Conservation (phyloP, 1,139 yeast species). For the Taphrina sp. region DNA sequence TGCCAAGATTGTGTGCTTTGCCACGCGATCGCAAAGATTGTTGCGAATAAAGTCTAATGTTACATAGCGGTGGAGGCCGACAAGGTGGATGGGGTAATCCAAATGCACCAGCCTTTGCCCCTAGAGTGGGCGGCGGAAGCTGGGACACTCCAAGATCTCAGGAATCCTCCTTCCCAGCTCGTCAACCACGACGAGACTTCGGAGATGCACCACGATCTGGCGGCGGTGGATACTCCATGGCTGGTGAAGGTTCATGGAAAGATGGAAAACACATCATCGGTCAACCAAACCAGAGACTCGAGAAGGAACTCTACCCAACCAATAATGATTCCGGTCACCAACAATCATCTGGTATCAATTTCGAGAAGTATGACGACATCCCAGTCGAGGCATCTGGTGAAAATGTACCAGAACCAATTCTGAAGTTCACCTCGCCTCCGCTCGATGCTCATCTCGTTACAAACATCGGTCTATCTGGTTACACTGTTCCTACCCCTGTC, state of each 20-base stretch:
- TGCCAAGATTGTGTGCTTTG: too few relatives aligned
- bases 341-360: conserved; percentile 95
- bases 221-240: conserved; percentile 37
- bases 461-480: conserved; percentile 83
- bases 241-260: conserved; percentile 65
- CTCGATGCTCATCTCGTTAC: conserved; percentile 82
- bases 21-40: too few relatives aligned
- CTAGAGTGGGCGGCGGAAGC: conserved; percentile 11
- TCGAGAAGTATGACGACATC: conserved; percentile 96
- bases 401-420: conserved; percentile 89
- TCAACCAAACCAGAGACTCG: conserved; percentile 65
- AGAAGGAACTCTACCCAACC: conserved; percentile 80
- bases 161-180: conserved; percentile 14
- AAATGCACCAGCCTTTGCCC: conserved; percentile 30
- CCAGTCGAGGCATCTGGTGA: conserved; percentile 98
- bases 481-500: conserved; percentile 95
- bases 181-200: conserved; percentile 28
- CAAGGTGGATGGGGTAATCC: conserved; percentile 22
- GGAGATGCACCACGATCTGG: conserved; percentile 22
- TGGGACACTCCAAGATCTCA: conserved; percentile 22
- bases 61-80: conserved; percentile 7
- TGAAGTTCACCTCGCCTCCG: conserved; percentile 86
- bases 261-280: conserved; percentile 91
- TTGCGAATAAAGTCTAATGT: too few relatives aligned
- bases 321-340: conserved; percentile 63